Base-by-base conservation (phyloP, 208 protist species). In the Trypanosoma vivax region DNA sequence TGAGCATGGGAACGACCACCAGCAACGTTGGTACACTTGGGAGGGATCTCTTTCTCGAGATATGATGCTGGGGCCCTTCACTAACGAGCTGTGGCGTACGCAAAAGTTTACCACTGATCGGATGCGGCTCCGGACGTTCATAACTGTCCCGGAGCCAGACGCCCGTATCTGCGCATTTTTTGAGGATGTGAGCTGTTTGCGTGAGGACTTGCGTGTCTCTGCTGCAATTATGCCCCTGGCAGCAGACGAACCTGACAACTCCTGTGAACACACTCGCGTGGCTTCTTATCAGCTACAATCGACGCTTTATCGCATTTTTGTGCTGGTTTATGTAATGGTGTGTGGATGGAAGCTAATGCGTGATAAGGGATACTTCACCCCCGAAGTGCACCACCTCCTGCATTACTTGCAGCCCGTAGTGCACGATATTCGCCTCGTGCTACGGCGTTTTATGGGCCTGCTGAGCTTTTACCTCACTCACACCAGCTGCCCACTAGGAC, bases 341-440 rank as follows among this genome's bases (percentile, higher is more conserved):
- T 85, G 82, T 40, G 62, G 74, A 29, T 90, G 82, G 77, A 82
- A 85, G 67, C 58, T 72, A 28, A 84, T 90, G 82, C 66, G 77
- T 0, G 82, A 83, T 24, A 84, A 85, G 46, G 73, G 69, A 18
- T 90, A 90, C 55, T 90, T 90, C 35, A 85, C 82, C 18, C 28
- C 37, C 3, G 76, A 82, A 39, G 67, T 85, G 60, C 40, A 73
- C 3, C 76, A 78, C 51, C 73, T 90, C 23, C 54, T 90, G 14
- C 70, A 74, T 56, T 85, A 85, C 57, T 16, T 90, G 6, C 48
- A 68, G 19, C 82, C 82, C 6, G 50, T 90, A 24, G 59, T 66
- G 33, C 69, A 47, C 19, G 77, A 84, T 60, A 74, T 90, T 25
- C 51, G 50, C 2, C 24, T 50, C 45, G 83, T 70, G 50, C 35